These are phyloP conservation scores for Aspergillus glaucus DNA, from an alignment of 2,329 filamentous ascomycete genomes.

Conservation along the genomic window DNA sequence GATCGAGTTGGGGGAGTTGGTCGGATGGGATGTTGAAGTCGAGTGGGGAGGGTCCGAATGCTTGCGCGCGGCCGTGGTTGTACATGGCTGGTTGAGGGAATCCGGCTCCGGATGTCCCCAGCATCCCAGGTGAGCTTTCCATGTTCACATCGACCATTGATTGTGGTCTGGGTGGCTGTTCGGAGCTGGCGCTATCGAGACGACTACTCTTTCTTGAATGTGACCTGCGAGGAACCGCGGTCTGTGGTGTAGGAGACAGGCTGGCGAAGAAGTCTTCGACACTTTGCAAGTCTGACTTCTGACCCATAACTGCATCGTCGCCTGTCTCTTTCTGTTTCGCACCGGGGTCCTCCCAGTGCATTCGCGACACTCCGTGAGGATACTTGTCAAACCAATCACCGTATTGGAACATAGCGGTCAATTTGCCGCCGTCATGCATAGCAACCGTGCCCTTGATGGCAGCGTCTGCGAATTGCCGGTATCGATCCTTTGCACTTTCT, in stretches of 20 bases:
- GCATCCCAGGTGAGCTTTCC: constrained; percentile 23
- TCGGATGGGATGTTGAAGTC: constrained; percentile 35
- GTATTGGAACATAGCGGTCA: constrained; percentile 77
- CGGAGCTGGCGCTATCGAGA: constrained; percentile 16
- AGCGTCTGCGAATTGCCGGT: constrained; percentile 77
- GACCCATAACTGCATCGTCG: constrained; percentile 81
- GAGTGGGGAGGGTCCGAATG: constrained; percentile 28
- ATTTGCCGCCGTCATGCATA: constrained; percentile 28
- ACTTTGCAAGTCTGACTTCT: constrained; percentile 84
- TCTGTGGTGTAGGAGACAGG: constrained; percentile 56
- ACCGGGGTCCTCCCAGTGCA: constrained; percentile 74
- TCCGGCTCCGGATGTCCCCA: constrained; percentile 23
- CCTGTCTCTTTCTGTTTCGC: constrained; percentile 66
- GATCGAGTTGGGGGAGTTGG: constrained; percentile 62
- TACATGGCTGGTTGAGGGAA: constrained; percentile 34
- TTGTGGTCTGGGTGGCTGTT: constrained; percentile 22
- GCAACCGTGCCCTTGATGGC: constrained; percentile 56
- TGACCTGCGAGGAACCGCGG: constrained; percentile 40
- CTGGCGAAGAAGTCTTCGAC: constrained; percentile 91
- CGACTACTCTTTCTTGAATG: constrained; percentile 24
- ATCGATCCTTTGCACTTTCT: constrained; percentile 84
- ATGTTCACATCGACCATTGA: constrained; percentile 23
- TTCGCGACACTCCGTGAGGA: constrained; percentile 79
- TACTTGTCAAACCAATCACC: constrained; percentile 97
- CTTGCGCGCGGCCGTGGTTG: constrained; percentile 21